Evolutionary conservation across 2,329 filamentous ascomycete genomes (phyloP).

Genomic region (Ophiostoma sp.): DNA sequence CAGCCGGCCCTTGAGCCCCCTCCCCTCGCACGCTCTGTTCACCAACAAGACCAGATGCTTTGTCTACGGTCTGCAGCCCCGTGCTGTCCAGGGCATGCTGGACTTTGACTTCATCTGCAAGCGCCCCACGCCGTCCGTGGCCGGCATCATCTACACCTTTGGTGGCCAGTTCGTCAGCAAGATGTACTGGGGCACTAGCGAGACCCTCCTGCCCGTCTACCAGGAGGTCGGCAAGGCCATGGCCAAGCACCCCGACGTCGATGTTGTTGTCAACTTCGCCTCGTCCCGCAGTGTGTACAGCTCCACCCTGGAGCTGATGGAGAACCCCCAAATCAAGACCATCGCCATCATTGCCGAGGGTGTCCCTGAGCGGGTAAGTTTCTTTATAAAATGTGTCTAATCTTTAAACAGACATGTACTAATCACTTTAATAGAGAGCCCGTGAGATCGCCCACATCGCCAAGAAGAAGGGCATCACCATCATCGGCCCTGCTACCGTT

Average conservation of each 20-base stretch:
- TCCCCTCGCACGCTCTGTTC: conserved; percentile 85
- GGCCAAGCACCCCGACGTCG: conserved; percentile 93
- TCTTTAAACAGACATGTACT: background rate
- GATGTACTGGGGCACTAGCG: conserved; percentile 99
- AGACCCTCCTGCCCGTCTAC: conserved; percentile 97
- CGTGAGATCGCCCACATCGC: conserved; percentile 96
- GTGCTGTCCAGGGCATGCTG: conserved; percentile 87
- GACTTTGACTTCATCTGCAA: conserved; percentile 99
- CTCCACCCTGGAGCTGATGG: conserved; percentile 98
- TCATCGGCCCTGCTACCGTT: conserved; percentile 96
- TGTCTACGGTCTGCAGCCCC: conserved; percentile 97
- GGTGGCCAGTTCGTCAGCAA: conserved; percentile 99
- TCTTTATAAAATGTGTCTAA: too few species aligned
- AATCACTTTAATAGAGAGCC: conserved; percentile 59
- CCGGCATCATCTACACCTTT: conserved; percentile 99
- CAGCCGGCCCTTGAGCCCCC: conserved; percentile 85
- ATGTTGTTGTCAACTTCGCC: conserved; percentile 98
- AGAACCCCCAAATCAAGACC: conserved; percentile 92
- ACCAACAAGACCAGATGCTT: conserved; percentile 99
- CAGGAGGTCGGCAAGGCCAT: conserved; percentile 89
- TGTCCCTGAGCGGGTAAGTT: conserved; percentile 89
- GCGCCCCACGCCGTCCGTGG: conserved; percentile 89
- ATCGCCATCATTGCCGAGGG: conserved; percentile 99
- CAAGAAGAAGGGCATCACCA: conserved; percentile 97
- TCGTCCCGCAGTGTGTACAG: conserved; percentile 97